Base-by-base conservation (phyloP, 345 rosid genomes). In the Noccaea caerulescens region DNA sequence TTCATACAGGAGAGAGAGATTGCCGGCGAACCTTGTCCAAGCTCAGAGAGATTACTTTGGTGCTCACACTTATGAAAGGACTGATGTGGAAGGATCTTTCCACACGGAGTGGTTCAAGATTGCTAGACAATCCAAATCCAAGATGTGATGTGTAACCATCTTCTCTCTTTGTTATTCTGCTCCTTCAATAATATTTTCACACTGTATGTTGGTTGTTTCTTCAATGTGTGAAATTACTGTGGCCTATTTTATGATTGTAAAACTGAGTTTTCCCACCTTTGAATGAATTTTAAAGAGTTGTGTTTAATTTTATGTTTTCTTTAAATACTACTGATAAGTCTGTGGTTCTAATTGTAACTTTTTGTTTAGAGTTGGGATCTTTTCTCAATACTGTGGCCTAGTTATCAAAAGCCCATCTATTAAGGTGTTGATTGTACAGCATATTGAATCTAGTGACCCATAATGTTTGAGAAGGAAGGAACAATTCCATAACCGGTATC, bases 81-180 rank as follows among this genome's bases (percentile, higher is more conserved):
- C 82, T 68, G 99, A 94, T 69, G 55, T 84, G 63, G 95, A 91
- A 69, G 99, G 99, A 38, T 79, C 95, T 46, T 94, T 88, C 90
- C 97, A 94, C 41, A 91, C 97, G 0, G 99, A 94, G 72, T 94
- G 99, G 99, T 93, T 89, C 84, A 93, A 93, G 88, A 85, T 82
- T 63, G 96, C 99, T 42, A 87, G 80, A 69, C 84, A 84, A 78
- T 76, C 77, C 18, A 87, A 85, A 78, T 77, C 77, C 18, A 87
- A 84, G 83, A 80, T 73, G 23, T 75, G 39, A 73, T 65, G 16
- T 27, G 4, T 0, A 27, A 23, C 10, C 36, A 13, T 20, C 71
- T 16, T 30, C 65, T 8, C 41, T 41, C 10, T 27, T 32, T 44
- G 42, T 36, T 68, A 58, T 62, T 76, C 62, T 44, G 23, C 69